Evolutionary conservation across 179 eudicot species (phyloP), one percentile per base, ranked within the genome.

Genomic region (Nepenthes alata): DNA sequence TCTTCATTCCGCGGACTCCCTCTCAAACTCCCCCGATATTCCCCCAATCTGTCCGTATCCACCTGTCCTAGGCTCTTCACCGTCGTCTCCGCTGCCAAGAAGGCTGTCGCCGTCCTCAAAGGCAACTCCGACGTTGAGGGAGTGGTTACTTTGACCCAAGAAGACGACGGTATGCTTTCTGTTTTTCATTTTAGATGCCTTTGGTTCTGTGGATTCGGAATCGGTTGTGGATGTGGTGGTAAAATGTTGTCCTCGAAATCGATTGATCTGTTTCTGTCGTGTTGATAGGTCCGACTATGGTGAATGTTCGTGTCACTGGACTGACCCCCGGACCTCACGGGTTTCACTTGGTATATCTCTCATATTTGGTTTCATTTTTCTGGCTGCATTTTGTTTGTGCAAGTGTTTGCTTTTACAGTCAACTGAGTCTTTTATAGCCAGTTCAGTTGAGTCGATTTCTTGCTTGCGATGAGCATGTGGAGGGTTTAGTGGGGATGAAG

Each of bases 51-150:
- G 47, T 67, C 80, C 58, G 47, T 76, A 47, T 60, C 76, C 65
- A 16, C 75, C 61, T 39, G 81, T 5, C 67, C 79, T 1, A 75
- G 64, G 68, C 81, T 85, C 10, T 74, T 80, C 69, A 57, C 85
- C 56, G 70, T 89, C 64, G 82, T 74, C 60, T 84, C 88, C 60
- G 84, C 94, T 63, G 35, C 97, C 68, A 90, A 85, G 72, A 91
- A 91, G 56, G 97, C 88, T 25, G 96, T 91, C 47, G 94, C 96
- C 35, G 97, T 91, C 35, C 88, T 91, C 48, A 88, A 83, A 65
- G 97, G 96, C 7, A 79, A 53, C 39, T 85, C 97, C 41, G 16
- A 37, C 15, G 97, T 91, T 55, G 85, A 91, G 75, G 97, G 97
- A 55, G 95, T 90, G 37, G 95, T 88, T 59, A 78, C 83, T 66